Evolutionary conservation across 2,329 filamentous ascomycete species (phyloP).

Genomic region (Alternaria metachromatica): DNA sequence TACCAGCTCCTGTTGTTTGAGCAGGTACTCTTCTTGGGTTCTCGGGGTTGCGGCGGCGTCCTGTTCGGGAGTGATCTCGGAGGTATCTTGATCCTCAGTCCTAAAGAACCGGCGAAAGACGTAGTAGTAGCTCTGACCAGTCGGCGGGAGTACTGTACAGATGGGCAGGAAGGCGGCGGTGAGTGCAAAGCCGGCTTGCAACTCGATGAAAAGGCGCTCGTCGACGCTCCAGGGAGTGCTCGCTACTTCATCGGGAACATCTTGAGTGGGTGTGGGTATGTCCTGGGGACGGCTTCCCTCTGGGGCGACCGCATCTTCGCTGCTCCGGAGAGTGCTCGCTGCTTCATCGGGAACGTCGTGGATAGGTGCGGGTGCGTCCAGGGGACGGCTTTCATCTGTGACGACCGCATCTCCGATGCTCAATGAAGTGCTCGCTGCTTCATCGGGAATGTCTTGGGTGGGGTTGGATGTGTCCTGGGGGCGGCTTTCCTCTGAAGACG

Average conservation of each 20-base stretch:
- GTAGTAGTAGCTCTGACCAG: background rate
- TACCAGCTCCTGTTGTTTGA: background rate
- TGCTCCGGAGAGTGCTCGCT: background rate
- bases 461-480: background rate
- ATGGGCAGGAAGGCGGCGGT: background rate
- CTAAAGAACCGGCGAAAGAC: background rate
- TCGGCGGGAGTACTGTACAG: background rate
- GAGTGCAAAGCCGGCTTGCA: background rate
- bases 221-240: background rate
- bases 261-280: background rate
- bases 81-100: accelerated
- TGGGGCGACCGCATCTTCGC: background rate
- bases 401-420: background rate
- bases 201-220: background rate
- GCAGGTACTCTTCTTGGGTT: background rate
- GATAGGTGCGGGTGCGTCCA: accelerated
- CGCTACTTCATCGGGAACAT: background rate
- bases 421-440: background rate
- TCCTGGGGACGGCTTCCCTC: background rate
- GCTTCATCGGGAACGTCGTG: background rate
- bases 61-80: background rate
- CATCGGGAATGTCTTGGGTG: background rate
- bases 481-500: background rate
- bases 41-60: accelerated
- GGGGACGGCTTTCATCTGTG: background rate